Conservation (phyloP, 192 early-diverging fungal species). For the Lobosporangium transversale region DNA sequence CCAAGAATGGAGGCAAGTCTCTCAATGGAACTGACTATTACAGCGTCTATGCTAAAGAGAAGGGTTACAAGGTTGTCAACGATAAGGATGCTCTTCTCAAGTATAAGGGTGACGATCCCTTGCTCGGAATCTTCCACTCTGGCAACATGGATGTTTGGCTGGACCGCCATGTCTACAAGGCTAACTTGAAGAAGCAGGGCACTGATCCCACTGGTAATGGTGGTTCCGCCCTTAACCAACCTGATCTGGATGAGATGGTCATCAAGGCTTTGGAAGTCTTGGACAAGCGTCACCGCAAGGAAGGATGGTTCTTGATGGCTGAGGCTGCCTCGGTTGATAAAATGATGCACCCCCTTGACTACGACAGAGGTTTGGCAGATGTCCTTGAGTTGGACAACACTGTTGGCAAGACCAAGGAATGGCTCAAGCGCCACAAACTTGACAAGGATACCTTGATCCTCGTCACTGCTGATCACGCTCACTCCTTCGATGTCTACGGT, state of each 20-base stretch:
- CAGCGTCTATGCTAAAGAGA: constrained; percentile 53
- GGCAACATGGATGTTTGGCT: constrained; percentile 72
- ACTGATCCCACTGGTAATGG: constrained; percentile 58
- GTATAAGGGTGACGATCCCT: constrained; percentile 61
- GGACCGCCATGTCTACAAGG: constrained; percentile 67
- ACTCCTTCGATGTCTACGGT: constrained; percentile 72
- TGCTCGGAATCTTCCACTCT: constrained; percentile 71
- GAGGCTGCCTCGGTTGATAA: constrained; percentile 75
- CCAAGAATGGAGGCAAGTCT: constrained; percentile 49
- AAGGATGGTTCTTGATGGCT: constrained; percentile 74
- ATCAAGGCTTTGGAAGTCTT: constrained; percentile 68
- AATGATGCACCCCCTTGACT: constrained; percentile 70
- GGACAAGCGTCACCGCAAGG: constrained; percentile 64
- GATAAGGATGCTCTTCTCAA: constrained; percentile 55
- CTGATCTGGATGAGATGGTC: constrained; percentile 67
- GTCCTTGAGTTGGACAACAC: constrained; percentile 71
- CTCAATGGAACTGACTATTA: constrained; percentile 64
- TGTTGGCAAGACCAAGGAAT: constrained; percentile 63
- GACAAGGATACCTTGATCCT: constrained; percentile 68
- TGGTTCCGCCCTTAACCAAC: constrained; percentile 62
- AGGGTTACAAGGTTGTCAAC: constrained; percentile 66
- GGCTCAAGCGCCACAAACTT: constrained; percentile 58
- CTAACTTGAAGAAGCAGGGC: constrained; percentile 54
- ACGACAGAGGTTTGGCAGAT: constrained; percentile 70
- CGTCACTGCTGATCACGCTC: constrained; percentile 72